Evolutionary conservation across 2,329 filamentous ascomycete genomes (phyloP), one percentile per base, ranked within the genome.

Genomic region (Orbilia javanica): DNA sequence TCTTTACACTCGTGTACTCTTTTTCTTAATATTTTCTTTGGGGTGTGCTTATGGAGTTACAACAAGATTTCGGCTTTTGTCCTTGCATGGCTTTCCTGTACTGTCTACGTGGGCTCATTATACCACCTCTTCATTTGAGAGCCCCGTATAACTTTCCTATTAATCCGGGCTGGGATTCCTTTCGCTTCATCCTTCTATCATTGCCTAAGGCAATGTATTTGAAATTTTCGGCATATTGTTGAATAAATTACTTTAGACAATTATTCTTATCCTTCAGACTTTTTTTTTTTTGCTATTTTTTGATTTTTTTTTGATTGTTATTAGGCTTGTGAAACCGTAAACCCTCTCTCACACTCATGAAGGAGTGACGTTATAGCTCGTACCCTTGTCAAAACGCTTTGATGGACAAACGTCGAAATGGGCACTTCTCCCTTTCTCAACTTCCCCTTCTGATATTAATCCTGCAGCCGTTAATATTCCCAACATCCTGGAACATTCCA

Each of bases 21-120:
- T 36, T 70, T 44, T 69, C 39, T 66, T 46, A 15, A 42, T 62
- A 20, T 46, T 66, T 66, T 57, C 29, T 53, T 77, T 66, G 73
- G 69, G 73, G 73, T 66, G 73, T 66, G 73, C 53, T 77, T 77
- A 42, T 65, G 73, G 73, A 77, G 73, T 77, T 77, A 65, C 48
- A 65, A 77, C 66, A 77, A 77, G 73, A 77, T 77, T 77, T 77
- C 73, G 69, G 69, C 60, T 73, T 63, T 73, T 60, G 55, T 73
- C 62, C 60, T 57, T 73, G 27, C 69, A 73, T 66, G 39, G 15
- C 53, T 60, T 42, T 65, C 34, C 60, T 68, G 46, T 55, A 50
- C 60, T 72, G 55, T 71, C 29, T 31, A 39, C 48, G 36, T 44
- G 42, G 69, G 69, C 69, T 60, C 69, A 66, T 73, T 73, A 73